phyloP scores from a whole-genome alignment of 495 filamentous ascomycete species.

The Neurospora discreta region DNA sequence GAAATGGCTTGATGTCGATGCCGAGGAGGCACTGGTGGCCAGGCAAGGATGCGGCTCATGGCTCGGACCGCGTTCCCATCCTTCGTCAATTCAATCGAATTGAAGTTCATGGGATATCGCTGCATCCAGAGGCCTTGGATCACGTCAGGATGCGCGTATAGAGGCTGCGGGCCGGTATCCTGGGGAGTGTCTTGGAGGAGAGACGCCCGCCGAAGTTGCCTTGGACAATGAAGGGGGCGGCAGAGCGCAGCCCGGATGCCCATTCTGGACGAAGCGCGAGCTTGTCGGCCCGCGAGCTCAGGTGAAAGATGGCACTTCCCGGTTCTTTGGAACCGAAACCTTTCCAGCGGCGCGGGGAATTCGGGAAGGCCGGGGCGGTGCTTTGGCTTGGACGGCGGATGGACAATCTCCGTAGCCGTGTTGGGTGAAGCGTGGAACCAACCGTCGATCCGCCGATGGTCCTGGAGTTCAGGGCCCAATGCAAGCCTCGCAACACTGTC shows the following conservation, averaged over 20 bases:
- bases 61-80: not conserved
- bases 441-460: not conserved
- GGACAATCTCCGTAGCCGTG: constrained; percentile 5
- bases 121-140: constrained; percentile 2
- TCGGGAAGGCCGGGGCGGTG: not conserved
- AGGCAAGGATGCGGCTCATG: constrained; percentile 4
- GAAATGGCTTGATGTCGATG: not conserved
- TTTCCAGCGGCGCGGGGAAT: not conserved
- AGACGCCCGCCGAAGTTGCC: constrained; percentile 6
- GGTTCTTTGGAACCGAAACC: not conserved
- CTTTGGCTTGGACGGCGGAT: constrained; percentile 5
- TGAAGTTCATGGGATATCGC: constrained; percentile 1
- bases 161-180: not conserved
- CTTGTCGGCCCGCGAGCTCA: constrained; percentile 3
- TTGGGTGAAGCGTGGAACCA: not conserved
- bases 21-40: not conserved
- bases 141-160: not conserved
- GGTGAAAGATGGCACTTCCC: not conserved
- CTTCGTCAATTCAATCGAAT: not conserved
- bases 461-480: not conserved
- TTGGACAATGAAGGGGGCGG: constrained; percentile 7
- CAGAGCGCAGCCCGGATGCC: constrained; percentile 8
- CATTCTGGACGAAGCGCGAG: constrained; percentile 9
- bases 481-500: not conserved
- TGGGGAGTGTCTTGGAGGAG: constrained; percentile 1